These are phyloP conservation scores for Camellia lanceoleosa DNA, from an alignment of 148 eudicot genomes.

Conservation along the genomic window DNA sequence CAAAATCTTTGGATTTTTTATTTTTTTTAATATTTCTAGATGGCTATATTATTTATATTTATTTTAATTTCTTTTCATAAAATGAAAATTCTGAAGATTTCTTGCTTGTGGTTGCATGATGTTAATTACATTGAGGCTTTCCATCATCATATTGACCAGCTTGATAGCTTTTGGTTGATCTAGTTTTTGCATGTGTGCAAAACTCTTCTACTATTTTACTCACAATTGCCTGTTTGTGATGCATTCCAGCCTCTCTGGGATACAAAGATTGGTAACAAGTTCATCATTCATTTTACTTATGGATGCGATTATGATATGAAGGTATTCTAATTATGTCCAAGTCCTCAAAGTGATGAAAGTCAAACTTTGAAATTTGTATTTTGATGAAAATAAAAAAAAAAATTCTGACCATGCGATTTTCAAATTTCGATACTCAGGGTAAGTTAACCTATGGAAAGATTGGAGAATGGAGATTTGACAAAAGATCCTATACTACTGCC, in stretches of 20 bases:
- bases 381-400: background rate
- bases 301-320: conserved; percentile 92
- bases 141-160: background rate
- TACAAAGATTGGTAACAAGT: conserved; percentile 63
- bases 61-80: background rate
- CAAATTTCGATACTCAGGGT: conserved; percentile 44
- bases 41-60: background rate
- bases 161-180: background rate
- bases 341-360: too few species aligned
- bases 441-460: conserved; percentile 84
- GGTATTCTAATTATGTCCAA: conserved; percentile 33
- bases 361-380: background rate
- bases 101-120: background rate
- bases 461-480: conserved; percentile 98
- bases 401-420: background rate
- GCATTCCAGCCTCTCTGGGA: conserved; percentile 92
- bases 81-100: background rate
- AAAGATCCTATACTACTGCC: conserved; percentile 59
- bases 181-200: background rate
- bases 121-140: conserved; percentile 3
- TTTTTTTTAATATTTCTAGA: background rate
- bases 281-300: conserved; percentile 86
- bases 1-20: background rate
- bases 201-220: background rate
- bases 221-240: conserved; percentile 18